Base-by-base conservation (phyloP, 2,329 filamentous ascomycete species). In the Nemania abortiva region DNA sequence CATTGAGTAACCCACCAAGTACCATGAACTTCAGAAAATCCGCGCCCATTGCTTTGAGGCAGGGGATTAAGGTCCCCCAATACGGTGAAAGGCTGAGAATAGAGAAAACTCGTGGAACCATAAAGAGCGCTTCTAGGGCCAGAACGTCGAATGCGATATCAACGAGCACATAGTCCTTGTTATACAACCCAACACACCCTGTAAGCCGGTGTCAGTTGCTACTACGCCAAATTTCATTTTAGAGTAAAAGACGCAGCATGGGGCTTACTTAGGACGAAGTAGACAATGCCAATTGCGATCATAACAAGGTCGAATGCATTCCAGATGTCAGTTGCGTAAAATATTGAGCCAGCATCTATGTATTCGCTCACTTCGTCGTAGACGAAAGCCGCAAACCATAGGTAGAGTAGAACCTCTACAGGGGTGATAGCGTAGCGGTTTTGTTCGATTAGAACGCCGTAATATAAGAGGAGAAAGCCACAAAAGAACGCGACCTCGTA, bases 41-140 rank as follows among this genome's bases (percentile, higher is more conserved):
- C 80, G 95, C 95, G 47, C 92, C 92, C 95, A 98, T 98, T 79
- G 95, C 93, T 78, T 96, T 96, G 59, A 98, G 85, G 72, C 95
- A 97, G 0, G 94, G 95, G 68, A 98, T 95, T 57, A 96, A 81
- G 0, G 92, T 96, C 50, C 93, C 95, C 87, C 96, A 98, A 78
- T 97, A 97, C 1, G 93, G 81, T 77, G 92, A 95, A 71, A 97
- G 86, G 61, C n/a, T n/a, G n/a, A n/a, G n/a, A n/a, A 98, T 87
- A 15, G 94, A 97, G 82, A 92, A 97, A 73, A 97, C 92, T 69
- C 93, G 91, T 18, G 95, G 95, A 22, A 97, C 92, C 80, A 98
- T 90, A 79, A 98, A 95, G 10, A 98, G 85, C 0, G 94, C 95
- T 79, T 97, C 93, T 15, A 98, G 84, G 0, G 94, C 91, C 24